A percentile compares a stretch with the other conserved stretches of the same genome.
phyloP scores from a whole-genome alignment of 345 rosid species.

The Pistacia vera region DNA sequence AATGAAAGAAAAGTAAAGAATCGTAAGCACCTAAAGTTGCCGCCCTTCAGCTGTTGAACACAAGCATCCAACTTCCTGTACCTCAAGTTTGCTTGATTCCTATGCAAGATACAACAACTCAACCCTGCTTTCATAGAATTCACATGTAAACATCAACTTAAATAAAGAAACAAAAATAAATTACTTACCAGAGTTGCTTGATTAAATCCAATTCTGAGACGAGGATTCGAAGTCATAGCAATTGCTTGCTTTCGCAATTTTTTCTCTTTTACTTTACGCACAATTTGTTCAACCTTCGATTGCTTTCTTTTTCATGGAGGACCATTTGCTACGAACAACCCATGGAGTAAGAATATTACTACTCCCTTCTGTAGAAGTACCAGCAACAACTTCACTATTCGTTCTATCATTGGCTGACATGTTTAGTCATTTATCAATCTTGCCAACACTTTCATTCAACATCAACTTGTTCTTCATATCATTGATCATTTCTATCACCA shows the following conservation, averaged over 20 bases:
- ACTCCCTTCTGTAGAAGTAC: background rate
- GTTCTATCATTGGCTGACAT: background rate
- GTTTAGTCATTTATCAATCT: background rate
- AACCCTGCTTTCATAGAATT: too few relatives aligned
- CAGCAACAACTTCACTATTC: background rate
- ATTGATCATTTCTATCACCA: background rate
- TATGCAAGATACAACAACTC: too few relatives aligned
- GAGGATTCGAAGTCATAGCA: too few relatives aligned
- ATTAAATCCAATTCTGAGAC: too few relatives aligned
- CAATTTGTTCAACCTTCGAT: background rate
- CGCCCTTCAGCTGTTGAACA: too few relatives aligned
- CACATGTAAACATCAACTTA: too few relatives aligned
- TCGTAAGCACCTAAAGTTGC: too few relatives aligned
- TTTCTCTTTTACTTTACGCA: background rate
- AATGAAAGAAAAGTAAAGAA: too few relatives aligned
- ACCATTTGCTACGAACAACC: background rate
- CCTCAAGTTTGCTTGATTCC: too few relatives aligned
- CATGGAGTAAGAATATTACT: background rate
- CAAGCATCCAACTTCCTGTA: too few relatives aligned
- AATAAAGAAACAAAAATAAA: too few relatives aligned
- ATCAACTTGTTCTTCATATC: background rate
- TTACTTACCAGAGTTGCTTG: too few relatives aligned
- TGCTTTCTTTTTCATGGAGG: background rate
- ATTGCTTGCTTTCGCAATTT: background rate
- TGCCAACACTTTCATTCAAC: background rate